phyloP scores from a whole-genome alignment of 345 rosid species.

The Syzygium jambos region DNA sequence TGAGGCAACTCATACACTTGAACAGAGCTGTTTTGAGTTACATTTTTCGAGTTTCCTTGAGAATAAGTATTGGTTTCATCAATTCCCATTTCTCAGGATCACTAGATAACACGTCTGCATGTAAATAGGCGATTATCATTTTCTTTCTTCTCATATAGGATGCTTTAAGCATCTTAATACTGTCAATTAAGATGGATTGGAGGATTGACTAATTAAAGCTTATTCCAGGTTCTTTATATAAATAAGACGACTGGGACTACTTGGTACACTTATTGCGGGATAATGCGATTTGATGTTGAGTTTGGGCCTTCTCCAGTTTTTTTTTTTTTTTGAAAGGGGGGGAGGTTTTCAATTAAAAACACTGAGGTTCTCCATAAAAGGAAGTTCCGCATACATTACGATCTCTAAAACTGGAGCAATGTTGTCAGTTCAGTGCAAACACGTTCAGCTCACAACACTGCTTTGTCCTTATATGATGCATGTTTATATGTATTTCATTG shows the following conservation, averaged over 20 bases:
- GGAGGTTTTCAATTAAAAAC: neutral
- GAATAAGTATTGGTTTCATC: neutral
- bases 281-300: neutral
- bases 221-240: neutral
- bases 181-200: neutral
- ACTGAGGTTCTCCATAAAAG: neutral
- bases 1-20: neutral
- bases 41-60: neutral
- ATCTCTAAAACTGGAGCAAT: neutral
- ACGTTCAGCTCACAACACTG: neutral
- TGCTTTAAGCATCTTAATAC: neutral
- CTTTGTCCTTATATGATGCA: neutral
- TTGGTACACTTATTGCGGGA: neutral
- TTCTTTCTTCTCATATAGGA: neutral
- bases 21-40: neutral
- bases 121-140: neutral
- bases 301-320: neutral
- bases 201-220: neutral
- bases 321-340: no score
- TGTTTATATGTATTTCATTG: neutral
- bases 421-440: neutral
- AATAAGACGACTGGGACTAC: neutral
- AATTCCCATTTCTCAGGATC: neutral
- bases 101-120: neutral
- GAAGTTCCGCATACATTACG: neutral